Percentiles rank a stretch among this genome's conserved stretches.
These are phyloP conservation scores for Macrotyloma uniflorum DNA, from an alignment of 306 rosid species.

Conservation along the genomic window DNA sequence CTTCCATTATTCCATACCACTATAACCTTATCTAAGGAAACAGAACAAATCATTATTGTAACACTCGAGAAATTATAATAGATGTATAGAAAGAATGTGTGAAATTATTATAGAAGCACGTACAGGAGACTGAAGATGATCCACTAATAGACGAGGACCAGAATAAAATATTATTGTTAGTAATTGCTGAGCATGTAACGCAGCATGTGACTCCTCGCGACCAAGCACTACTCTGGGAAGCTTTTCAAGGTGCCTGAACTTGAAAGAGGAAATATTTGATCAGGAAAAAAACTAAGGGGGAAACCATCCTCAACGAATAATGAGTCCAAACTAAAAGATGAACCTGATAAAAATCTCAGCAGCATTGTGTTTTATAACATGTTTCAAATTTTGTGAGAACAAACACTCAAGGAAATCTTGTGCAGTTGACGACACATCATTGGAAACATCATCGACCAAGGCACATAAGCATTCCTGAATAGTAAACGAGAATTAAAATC, in stretches of 20 bases:
- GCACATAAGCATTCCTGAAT: constrained; percentile 89
- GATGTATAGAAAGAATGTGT: constrained; percentile 11
- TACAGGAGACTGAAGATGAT: constrained; percentile 88
- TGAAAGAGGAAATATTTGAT: constrained; percentile 34
- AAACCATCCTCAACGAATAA: constrained; percentile 22
- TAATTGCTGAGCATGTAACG: constrained; percentile 71
- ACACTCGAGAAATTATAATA: neutral
- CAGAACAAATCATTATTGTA: neutral
- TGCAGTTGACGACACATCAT: constrained; percentile 73
- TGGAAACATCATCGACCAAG: constrained; percentile 75
- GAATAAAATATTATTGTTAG: constrained; percentile 78
- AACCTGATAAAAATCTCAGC: constrained; percentile 77
- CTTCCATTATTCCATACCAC: neutral
- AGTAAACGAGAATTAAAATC: constrained; percentile 34
- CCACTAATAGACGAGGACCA: constrained; percentile 83
- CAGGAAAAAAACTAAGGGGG: constrained; percentile 17
- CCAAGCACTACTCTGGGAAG: constrained; percentile 95
- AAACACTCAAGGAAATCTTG: constrained; percentile 71
- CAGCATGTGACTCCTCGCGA: constrained; percentile 72
- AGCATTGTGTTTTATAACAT: constrained; percentile 56
- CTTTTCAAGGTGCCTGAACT: constrained; percentile 76
- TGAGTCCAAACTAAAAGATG: constrained; percentile 28
- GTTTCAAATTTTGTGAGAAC: constrained; percentile 52
- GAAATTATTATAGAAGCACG: constrained; percentile 42
- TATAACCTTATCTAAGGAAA: constrained; percentile 15